These are phyloP conservation scores for Hanseniaspora hatyaiensis DNA, from an alignment of 805 yeast species.

Conservation along the genomic window DNA sequence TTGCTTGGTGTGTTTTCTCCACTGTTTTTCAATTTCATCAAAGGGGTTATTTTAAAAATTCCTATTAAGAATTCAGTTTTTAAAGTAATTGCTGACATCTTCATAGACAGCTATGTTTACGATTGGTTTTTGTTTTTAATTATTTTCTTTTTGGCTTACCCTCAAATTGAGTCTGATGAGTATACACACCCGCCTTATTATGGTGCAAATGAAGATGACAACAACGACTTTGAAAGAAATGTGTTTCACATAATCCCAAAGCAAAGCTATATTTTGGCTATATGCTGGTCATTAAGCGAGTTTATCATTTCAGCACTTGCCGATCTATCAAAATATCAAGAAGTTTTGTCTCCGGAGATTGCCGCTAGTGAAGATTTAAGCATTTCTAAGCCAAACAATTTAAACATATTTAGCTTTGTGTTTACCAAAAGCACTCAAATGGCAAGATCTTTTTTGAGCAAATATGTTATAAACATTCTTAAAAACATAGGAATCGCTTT, in stretches of 20 bases:
- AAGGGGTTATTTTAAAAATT: slow-evolving; percentile 24
- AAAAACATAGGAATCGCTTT: neutral
- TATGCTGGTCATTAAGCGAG: slow-evolving; percentile 31
- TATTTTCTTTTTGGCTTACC: slow-evolving; percentile 32
- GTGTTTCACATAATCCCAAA: slow-evolving; percentile 35
- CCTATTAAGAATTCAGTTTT: slow-evolving; percentile 21
- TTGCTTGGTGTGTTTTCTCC: slow-evolving; percentile 31
- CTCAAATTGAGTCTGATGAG: slow-evolving; percentile 26
- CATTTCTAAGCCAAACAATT: neutral
- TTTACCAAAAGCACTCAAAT: neutral
- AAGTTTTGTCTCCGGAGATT: slow-evolving; percentile 17
- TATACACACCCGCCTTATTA: too few species aligned
- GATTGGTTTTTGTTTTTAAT: slow-evolving; percentile 31
- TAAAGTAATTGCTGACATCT: slow-evolving; percentile 24
- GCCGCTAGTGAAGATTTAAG: slow-evolving; percentile 7
- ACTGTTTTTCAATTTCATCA: slow-evolving; percentile 27
- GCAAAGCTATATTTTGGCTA: slow-evolving; percentile 33
- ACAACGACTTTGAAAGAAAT: slow-evolving; percentile 6
- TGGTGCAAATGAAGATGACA: too few species aligned
- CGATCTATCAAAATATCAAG: slow-evolving; percentile 24
- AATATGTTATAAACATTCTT: neutral
- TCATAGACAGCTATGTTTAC: slow-evolving; percentile 28
- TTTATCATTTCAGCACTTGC: slow-evolving; percentile 24
- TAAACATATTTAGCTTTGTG: neutral
- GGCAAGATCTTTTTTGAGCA: neutral